Percentiles rank a stretch among this genome's conserved stretches.
phyloP scores from a whole-genome alignment of 257 asterid genomes.

The Orobanche coerulescens region DNA sequence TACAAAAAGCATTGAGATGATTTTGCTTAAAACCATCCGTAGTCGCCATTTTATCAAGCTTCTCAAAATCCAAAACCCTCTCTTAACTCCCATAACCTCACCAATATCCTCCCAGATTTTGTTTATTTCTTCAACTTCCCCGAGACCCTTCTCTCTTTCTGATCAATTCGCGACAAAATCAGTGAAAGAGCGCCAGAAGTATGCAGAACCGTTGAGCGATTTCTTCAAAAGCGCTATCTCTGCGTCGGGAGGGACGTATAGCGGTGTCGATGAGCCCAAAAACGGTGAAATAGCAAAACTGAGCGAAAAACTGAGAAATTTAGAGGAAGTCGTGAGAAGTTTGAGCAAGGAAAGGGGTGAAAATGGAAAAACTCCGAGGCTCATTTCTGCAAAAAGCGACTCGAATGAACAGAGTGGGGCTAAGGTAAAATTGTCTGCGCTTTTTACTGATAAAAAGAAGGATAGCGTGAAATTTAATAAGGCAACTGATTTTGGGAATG shows the following conservation, averaged over 20 bases:
- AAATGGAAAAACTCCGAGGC: constrained; percentile 11
- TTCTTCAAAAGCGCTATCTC: constrained; percentile 53
- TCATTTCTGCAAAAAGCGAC: background rate
- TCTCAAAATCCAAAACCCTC: constrained; percentile 26
- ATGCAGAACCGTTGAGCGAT: constrained; percentile 31
- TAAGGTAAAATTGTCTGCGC: constrained; percentile 24
- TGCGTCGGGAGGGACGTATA: constrained; percentile 17
- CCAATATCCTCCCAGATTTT: constrained; percentile 11
- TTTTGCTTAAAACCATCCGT: constrained; percentile 26
- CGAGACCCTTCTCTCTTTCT: constrained; percentile 34
- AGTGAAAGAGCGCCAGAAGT: constrained; percentile 15
- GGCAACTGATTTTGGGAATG: constrained; percentile 25
- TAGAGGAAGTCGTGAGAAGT: constrained; percentile 40
- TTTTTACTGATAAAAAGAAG: constrained; percentile 26
- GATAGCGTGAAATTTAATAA: constrained; percentile 4
- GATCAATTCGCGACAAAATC: constrained; percentile 22
- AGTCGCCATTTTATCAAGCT: constrained; percentile 7
- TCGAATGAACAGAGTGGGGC: background rate
- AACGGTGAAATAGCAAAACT: constrained; percentile 19
- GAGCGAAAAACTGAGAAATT: constrained; percentile 34
- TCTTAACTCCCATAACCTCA: constrained; percentile 6
- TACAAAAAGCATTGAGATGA: too few relatives aligned
- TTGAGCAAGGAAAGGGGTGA: constrained; percentile 24
- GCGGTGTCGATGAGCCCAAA: constrained; percentile 13
- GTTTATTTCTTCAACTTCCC: constrained; percentile 16